Base-by-base conservation (phyloP, 805 yeast species). In the Yarrowia sp. region DNA sequence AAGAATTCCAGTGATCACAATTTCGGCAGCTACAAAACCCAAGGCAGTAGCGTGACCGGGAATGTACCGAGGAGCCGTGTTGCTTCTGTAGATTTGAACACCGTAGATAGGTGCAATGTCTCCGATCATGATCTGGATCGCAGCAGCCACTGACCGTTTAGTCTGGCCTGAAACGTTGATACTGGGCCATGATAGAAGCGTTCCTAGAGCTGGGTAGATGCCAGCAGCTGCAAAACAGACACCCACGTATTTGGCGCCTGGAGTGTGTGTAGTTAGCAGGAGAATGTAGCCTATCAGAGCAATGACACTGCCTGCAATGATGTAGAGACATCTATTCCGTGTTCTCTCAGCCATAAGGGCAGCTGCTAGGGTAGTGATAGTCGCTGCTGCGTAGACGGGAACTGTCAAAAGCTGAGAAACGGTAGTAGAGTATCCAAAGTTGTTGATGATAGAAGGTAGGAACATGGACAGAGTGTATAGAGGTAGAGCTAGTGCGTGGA, bases 381-480 rank as follows among this genome's bases (percentile, higher is more conserved):
- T 59, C 2, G 84, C 85, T 1, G 87, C 80, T 2, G 79, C 72
- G 71, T 82, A 82, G 38, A 81, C 76, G 9, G 85, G 85, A 22
- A 82, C 82, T 0, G 84, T 79, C 76, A 83, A 70, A 12, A 82
- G 77, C 72, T 83, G 85, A 0, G 85, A 80, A 19, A 72, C 74
- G 40, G 80, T 77, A 36, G 77, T 75, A 53, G 81, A 73, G 73
- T 82, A 82, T 1, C 86, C 86, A 75, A 83, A 76, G 67, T 76
- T 78, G 58, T 74, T 79, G 69, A 83, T 79, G 70, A 83, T 80
- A 3, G 84, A 78, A 10, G 86, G 85, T 41, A 83, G 72, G 69
- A 83, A 82, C 19, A 81, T 77, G 26, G 85, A 78, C 22, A 82
- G 70, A 14, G 66, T 59, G 53, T 59, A 59, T 1, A 59, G 43